Evolutionary conservation across 2,329 filamentous ascomycete genomes (phyloP).

Genomic region (Stachybotrys chlorohalonatus): DNA sequence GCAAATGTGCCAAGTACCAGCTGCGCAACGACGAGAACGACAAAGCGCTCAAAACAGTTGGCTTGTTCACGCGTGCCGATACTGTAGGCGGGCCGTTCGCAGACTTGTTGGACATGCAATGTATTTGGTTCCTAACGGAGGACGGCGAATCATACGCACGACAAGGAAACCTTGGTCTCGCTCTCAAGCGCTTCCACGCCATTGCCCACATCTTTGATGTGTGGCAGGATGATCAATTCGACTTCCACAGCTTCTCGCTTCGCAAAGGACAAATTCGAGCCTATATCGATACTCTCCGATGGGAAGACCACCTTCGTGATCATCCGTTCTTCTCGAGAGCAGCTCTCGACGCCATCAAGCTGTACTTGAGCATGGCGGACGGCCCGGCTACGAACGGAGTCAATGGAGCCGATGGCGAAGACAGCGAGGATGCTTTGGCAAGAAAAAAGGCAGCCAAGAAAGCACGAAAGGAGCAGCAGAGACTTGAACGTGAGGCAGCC

Average conservation of each 20-base stretch:
- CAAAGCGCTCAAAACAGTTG: slow-evolving; percentile 77
- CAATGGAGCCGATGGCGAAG: slow-evolving; percentile 43
- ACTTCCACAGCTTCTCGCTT: slow-evolving; percentile 97
- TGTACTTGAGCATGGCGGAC: slow-evolving; percentile 75
- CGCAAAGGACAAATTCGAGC: slow-evolving; percentile 91
- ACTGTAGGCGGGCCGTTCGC: slow-evolving; percentile 78
- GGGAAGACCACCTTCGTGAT: slow-evolving; percentile 85
- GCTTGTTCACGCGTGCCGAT: slow-evolving; percentile 89
- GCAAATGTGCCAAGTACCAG: slow-evolving; percentile 95
- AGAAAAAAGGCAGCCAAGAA: slow-evolving; percentile 86
- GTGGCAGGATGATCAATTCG: slow-evolving; percentile 98
- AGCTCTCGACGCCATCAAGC: slow-evolving; percentile 69
- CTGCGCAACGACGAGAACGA: slow-evolving; percentile 88
- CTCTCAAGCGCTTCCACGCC: slow-evolving; percentile 84
- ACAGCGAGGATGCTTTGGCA: slow-evolving; percentile 53
- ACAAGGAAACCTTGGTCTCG: slow-evolving; percentile 72
- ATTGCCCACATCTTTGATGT: slow-evolving; percentile 90
- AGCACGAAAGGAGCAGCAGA: slow-evolving; percentile 64
- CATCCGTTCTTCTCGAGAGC: slow-evolving; percentile 89
- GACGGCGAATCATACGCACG: slow-evolving; percentile 85
- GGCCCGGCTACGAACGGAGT: slow-evolving; percentile 58
- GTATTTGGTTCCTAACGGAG: slow-evolving; percentile 92
- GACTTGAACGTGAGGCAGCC: slow-evolving; percentile 65
- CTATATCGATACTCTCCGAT: slow-evolving; percentile 92
- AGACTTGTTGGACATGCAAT: slow-evolving; percentile 96